phyloP scores from a whole-genome alignment of 139 green algal species.

The Asterochloris sp. region DNA sequence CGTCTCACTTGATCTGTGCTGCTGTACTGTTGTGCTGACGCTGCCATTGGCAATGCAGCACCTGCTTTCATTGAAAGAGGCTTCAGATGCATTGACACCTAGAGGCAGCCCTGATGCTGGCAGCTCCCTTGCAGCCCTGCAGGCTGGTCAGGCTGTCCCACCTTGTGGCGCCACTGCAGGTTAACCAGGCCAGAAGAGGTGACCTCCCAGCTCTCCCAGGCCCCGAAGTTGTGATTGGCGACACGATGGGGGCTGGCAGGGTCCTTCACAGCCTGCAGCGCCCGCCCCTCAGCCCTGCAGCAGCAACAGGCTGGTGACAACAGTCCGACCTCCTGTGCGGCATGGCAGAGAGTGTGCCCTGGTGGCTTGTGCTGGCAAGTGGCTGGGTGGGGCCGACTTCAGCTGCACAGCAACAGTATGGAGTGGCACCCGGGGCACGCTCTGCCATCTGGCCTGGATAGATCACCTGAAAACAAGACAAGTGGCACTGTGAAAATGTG shows the following conservation, averaged over 20 bases:
- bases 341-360: too few relatives aligned
- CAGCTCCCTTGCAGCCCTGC: neutral
- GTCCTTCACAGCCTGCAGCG: slow-evolving; percentile 14
- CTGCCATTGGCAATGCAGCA: neutral
- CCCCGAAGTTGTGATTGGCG: slow-evolving; percentile 15
- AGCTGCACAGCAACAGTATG: too few relatives aligned
- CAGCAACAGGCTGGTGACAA: neutral
- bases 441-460: too few relatives aligned
- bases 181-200: slow-evolving; percentile 13
- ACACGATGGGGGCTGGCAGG: slow-evolving; percentile 5
- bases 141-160: neutral
- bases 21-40: neutral
- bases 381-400: too few relatives aligned
- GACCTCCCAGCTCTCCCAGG: slow-evolving; percentile 13
- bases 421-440: too few relatives aligned
- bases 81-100: too few relatives aligned
- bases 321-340: neutral
- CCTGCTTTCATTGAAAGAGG: too few relatives aligned
- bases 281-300: slow-evolving; percentile 6
- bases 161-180: slow-evolving; percentile 16
- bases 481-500: too few relatives aligned
- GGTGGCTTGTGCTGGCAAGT: too few relatives aligned
- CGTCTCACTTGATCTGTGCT: too few relatives aligned
- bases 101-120: neutral
- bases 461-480: too few relatives aligned